A percentile compares a stretch with the other conserved stretches of the same genome.
Evolutionary conservation across 148 eudicot genomes (phyloP).

Genomic region (Linanthus parryae): DNA sequence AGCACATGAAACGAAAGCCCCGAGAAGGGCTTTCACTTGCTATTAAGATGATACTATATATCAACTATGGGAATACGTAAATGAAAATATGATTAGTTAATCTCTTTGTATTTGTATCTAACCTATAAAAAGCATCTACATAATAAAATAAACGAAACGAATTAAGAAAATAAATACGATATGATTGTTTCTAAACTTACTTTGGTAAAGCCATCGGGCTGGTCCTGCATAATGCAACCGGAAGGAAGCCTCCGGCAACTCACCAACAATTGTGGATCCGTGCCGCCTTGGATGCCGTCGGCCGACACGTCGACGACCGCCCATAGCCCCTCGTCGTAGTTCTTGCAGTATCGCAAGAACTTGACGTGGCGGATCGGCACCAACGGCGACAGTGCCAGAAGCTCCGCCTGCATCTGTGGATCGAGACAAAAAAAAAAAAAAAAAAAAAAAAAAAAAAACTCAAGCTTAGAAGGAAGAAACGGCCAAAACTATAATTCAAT

Average conservation of each 20-base stretch:
- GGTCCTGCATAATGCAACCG: slow-evolving; percentile 69
- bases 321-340: slow-evolving; percentile 64
- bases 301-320: slow-evolving; percentile 72
- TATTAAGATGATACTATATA: no score
- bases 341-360: slow-evolving; percentile 65
- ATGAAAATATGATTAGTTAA: no score
- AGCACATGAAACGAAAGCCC: no score
- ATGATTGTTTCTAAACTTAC: no score
- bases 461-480: background rate
- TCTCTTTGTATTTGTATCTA: no score
- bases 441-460: no score
- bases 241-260: slow-evolving; percentile 73
- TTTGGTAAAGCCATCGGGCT: slow-evolving; percentile 66
- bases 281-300: slow-evolving; percentile 37
- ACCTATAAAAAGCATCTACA: slow-evolving; percentile 30
- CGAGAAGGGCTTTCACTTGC: no score
- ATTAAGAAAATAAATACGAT: no score
- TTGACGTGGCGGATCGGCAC: slow-evolving; percentile 64
- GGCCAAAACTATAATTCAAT: background rate
- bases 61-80: no score
- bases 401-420: slow-evolving; percentile 39
- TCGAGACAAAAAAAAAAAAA: background rate
- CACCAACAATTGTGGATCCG: slow-evolving; percentile 19
- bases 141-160: slow-evolving; percentile 23
- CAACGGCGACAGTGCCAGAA: slow-evolving; percentile 53